Conservation (phyloP, 1,284 basidiomycete genomes). For the Moesziomyces parantarcticus region DNA sequence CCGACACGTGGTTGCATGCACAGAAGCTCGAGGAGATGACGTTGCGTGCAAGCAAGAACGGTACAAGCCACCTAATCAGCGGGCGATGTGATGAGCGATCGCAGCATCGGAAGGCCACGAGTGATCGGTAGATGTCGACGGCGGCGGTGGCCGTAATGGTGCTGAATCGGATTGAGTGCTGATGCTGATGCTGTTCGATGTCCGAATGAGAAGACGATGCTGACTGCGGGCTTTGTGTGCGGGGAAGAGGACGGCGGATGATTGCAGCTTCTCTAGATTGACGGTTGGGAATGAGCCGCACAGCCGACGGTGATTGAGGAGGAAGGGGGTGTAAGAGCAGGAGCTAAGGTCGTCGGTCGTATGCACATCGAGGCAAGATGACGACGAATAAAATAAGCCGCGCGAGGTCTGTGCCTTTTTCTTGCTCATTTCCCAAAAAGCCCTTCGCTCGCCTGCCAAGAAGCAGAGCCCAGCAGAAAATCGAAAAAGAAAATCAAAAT, state of each 20-base stretch:
- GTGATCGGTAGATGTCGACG: neutral
- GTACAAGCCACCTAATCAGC: too few relatives aligned
- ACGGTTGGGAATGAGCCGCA: neutral
- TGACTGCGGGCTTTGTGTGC: too few relatives aligned
- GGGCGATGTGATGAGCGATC: neutral
- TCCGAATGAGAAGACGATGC: too few relatives aligned
- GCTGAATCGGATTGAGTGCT: too few relatives aligned
- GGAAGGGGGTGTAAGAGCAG: neutral
- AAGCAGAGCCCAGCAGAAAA: too few relatives aligned
- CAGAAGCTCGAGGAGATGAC: neutral
- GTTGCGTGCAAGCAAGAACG: too few relatives aligned
- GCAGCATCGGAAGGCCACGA: neutral
- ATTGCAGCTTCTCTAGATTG: too few relatives aligned
- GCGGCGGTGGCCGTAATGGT: too few relatives aligned
- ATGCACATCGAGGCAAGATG: conserved; percentile 27
- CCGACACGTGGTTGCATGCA: neutral
- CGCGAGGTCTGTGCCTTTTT: too few relatives aligned
- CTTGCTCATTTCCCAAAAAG: too few relatives aligned
- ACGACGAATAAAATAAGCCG: conserved; percentile 21
- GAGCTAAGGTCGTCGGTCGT: neutral
- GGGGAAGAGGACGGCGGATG: too few relatives aligned
- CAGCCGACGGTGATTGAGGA: neutral
- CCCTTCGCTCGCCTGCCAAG: neutral
- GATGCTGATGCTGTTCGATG: too few relatives aligned
- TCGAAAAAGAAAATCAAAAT: conserved; percentile 1